Percentiles rank a stretch among this genome's conserved stretches.
These are phyloP conservation scores for Halophytophthora polymorphica DNA, from an alignment of 352 stramenopile genomes.

Conservation along the genomic window DNA sequence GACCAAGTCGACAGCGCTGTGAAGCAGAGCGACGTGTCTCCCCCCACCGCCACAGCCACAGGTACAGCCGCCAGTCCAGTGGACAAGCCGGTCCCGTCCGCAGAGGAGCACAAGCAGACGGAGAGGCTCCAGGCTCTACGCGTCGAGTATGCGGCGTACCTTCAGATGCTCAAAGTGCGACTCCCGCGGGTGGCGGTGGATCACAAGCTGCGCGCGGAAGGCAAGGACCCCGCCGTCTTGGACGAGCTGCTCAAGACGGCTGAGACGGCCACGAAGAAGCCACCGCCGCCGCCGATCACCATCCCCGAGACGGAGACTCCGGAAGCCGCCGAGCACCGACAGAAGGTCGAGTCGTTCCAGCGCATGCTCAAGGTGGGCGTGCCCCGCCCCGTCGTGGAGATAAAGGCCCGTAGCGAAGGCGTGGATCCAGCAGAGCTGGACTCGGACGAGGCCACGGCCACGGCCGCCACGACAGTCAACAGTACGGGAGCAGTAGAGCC, in stretches of 20 bases:
- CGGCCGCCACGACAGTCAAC: not conserved
- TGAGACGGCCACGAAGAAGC: constrained; percentile 25
- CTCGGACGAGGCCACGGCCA: constrained; percentile 5
- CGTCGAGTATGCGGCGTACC: constrained; percentile 41
- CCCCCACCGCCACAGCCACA: constrained; percentile 3
- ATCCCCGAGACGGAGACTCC: constrained; percentile 22
- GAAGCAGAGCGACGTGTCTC: constrained; percentile 15
- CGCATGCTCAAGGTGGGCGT: constrained; percentile 72
- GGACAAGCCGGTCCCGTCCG: not conserved
- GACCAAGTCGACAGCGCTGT: not conserved
- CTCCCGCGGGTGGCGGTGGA: constrained; percentile 61
- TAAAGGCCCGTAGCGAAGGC: constrained; percentile 54
- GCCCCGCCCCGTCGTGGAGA: constrained; percentile 53
- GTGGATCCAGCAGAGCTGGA: constrained; percentile 49
- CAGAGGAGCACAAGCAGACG: constrained; percentile 10
- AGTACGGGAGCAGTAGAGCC: constrained; percentile 31
- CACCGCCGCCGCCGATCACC: constrained; percentile 26
- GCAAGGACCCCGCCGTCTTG: constrained; percentile 52
- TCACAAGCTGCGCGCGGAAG: constrained; percentile 66
- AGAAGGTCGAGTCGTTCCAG: constrained; percentile 57
- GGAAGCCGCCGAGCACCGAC: constrained; percentile 30
- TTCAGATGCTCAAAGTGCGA: constrained; percentile 82
- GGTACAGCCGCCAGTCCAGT: no score
- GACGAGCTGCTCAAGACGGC: constrained; percentile 40
- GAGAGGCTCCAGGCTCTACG: constrained; percentile 17